Base-by-base conservation (phyloP, 2,329 filamentous ascomycete species). In the Paecilomyces fulvus region DNA sequence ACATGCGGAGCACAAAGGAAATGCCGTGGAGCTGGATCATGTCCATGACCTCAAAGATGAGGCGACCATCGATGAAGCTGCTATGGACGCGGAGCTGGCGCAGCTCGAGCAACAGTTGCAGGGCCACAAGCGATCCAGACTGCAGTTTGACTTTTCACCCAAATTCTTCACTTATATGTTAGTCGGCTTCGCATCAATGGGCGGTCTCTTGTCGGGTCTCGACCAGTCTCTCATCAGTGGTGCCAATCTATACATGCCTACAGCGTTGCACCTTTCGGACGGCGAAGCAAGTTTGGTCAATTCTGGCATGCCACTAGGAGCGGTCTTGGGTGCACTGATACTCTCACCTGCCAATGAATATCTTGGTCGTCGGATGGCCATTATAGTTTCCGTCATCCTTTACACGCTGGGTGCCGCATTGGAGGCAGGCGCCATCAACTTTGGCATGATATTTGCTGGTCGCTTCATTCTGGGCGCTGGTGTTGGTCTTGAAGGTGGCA, bases 191-290 rank as follows among this genome's bases (percentile, higher is more conserved):
- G 86, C 86, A n/a, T 87, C 83, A 14, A 87, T 89, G 84, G 86
- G 87, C 52, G 87, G 87, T 67, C 74, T 90, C 21, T 80, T 89
- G 0, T 88, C 84, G 1, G 87, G 87, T 58, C 77, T 90, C 20
- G 87, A 90, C 65, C 87, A 90, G 71, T 87, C 83, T 50, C 75
- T 89, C 56, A 90, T 90, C 64, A 85, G 81, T 11, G 87, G 87
- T 54, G 87, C 87, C 54, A 73, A 72, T 64, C 75, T 89, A 3
- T 86, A 81, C 66, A 75, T 89, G 49, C 87, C 86, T 2, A 61
- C 68, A 0, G 83, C 84, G 49, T 74, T 89, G 1, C 65, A 73
- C 23, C 76, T 89, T 30, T 73, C 79, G 3, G 72, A 75, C 1
- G 74, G 76, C 3, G 79, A 88, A 65, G 83, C 84, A 70, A 85